Evolutionary conservation across 2,329 filamentous ascomycete species (phyloP), one percentile per base, ranked within the genome.

Genomic region (Ophiobolus disseminans): DNA sequence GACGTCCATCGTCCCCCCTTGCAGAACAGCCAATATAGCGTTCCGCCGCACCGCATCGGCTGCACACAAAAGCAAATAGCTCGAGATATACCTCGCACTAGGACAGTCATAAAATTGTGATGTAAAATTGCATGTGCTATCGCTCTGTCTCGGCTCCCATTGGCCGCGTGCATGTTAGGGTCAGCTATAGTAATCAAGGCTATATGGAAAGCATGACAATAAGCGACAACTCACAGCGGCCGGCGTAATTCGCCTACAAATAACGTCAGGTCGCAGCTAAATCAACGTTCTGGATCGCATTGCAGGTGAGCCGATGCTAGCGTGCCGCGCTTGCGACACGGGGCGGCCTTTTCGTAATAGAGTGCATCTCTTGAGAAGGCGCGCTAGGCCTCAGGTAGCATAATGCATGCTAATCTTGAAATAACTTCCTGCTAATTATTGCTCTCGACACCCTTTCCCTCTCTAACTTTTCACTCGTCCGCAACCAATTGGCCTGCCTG

Each of bases 381-480:
- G 38, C 50, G 58, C 65, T 69, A 69, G 55, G 45, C 65, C 45
- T 17, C 37, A 57, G 51, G 43, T 45, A 60, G 62, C 44, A 53
- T 50, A 46, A 49, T 49, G 47, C 42, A 48, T 55, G 60, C 59
- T 60, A 62, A 62, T 61, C 60, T 57, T 62, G 62, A 56, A 58
- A 56, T 55, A 55, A 63, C 48, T 53, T 63, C 19, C 41, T 66
- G 57, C 63, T 67, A 65, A 68, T 65, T 57, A 62, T 62, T 45
- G 50, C 53, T 28, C 35, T 25, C 42, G 32, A 42, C 40, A 22
- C 28, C 25, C 23, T 41, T 35, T 34, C 30, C 17, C 20, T 45
- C 35, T 30, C 42, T 32, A 37, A 31, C 19, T 26, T 45, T 38
- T 26, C 23, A 20, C 42, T n/a, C 13, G 21, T 21, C 35, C 23